Evolutionary conservation across 306 rosid genomes (phyloP), one percentile per base, ranked within the genome.

Genomic region (Boehmeria nivea): DNA sequence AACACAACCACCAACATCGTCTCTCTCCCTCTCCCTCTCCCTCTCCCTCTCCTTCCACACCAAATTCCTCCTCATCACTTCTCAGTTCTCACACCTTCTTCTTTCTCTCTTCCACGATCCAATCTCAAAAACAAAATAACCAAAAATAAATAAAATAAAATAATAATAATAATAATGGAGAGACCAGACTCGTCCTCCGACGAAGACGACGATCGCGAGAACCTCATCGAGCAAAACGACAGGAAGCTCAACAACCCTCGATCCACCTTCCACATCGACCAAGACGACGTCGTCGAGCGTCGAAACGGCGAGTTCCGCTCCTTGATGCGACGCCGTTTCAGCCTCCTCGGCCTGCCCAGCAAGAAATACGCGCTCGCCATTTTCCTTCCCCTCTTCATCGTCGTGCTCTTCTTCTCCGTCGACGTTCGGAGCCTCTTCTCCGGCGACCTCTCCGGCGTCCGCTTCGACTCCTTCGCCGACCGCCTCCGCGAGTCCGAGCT

Each of bases 161-260:
- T 12, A 42, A 27, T 42, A 33, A 6, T 10, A 53, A 49, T 14
- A 1, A 4, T 4, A 11, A 71, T 76, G 73, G 87, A 50, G 20
- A 73, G 84, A 26, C 40, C 62, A 26, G 91, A 77, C 36, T 82
- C 59, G 17, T 66, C 71, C 25, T 64, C 95, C 51, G 96, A 87
- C 76, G 98, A 87, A 28, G 90, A 82, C 21, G 96, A 91, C 31
- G 98, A 91, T 46, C 89, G 75, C 65, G 81, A 66, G 31, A 73
- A 63, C 77, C 82, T 91, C 52, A 78, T 91, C 46, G 75, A 77
- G 0, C 93, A 84, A 16, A 73, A 84, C 76, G 72, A 61, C 18
- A 51, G 73, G 24, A 84, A 84, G 54, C 87, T 60, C 15, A 68
- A 45, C 61, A 15, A 64, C 40, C 60, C 68, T 53, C 66, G 43